Base-by-base conservation (phyloP, 179 eudicot genomes). In the Patellifolia procumbens region DNA sequence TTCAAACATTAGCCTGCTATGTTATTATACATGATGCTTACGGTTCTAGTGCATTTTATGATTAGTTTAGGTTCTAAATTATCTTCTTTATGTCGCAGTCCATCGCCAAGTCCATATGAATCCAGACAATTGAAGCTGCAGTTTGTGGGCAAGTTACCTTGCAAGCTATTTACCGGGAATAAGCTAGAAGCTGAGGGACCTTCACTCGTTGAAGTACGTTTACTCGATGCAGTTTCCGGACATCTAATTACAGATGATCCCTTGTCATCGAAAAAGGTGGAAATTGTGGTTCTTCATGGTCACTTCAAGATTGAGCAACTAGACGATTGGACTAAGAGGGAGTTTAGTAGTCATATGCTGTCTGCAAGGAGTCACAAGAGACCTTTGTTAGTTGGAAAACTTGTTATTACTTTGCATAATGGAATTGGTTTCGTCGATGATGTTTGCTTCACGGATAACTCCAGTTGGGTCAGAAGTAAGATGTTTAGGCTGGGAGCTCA, bases 401-500 rank as follows among this genome's bases (percentile, higher is more conserved):
- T 65, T 34, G 22, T 24, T 11, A 64, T 78, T 26, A 0, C 76
- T 49, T 72, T 82, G 66, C 43, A 15, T 1, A 75, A 76, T 43
- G 85, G 85, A 19, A 37, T 74, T 49, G 85, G 68, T 11, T 63
- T 35, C 12, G 66, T 78, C 28, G 26, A 48, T 51, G 73, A 67
- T 20, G 2, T 82, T 16, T 13, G 11, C 4, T 70, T 82, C 37
- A 74, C 79, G 0, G 85, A 82, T 31, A 82, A 78, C 19, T 74
- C 79, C 2, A 74, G 79, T 53, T 82, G 82, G 82, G 76, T 10
- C 4, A 75, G 82, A 52, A 78, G 65, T 63, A 71, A 75, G 73
- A 82, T 32, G 78, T 82, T 82, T 34, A 64, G 85, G 70, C 37
- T 82, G 49, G 85, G 82, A 0, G 79, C 78, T 28, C 64, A 19